phyloP scores from a whole-genome alignment of 1,284 basidiomycete species.

The Anthracocystis walkeri region DNA sequence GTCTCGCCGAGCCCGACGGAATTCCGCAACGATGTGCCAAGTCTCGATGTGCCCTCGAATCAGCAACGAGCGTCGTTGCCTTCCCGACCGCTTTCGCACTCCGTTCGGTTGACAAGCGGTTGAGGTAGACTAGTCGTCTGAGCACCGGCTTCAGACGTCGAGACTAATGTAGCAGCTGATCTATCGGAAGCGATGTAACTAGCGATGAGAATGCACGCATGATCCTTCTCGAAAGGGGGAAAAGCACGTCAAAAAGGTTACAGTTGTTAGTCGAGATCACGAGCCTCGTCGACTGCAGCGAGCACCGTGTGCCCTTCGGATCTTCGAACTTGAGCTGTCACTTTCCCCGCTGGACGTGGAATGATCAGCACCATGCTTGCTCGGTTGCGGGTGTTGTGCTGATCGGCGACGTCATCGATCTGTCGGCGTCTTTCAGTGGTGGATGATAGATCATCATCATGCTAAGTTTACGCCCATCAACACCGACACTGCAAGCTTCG shows the following conservation, averaged over 20 bases:
- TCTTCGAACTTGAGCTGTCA: not conserved
- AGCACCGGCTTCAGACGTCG: not conserved
- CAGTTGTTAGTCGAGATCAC: not conserved
- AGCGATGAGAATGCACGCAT: too few species aligned
- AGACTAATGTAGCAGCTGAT: not conserved
- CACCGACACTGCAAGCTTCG: too few species aligned
- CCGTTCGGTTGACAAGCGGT: not conserved
- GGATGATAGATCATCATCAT: too few species aligned
- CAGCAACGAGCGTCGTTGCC: too few species aligned
- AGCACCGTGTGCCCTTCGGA: not conserved
- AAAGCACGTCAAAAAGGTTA: too few species aligned
- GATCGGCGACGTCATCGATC: not conserved
- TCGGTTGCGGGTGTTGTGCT: not conserved
- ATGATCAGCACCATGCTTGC: not conserved
- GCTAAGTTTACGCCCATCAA: too few species aligned
- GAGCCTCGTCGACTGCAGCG: constrained; percentile 4
- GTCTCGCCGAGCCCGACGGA: constrained; percentile 35
- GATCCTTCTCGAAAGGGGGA: too few species aligned
- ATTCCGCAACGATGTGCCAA: constrained; percentile 20
- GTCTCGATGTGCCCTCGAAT: not conserved
- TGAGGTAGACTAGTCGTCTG: not conserved
- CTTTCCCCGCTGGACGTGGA: not conserved
- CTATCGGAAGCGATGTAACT: not conserved
- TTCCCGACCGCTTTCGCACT: not conserved
- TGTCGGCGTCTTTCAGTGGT: too few species aligned